A percentile compares a stretch with the other conserved stretches of the same genome.
These are phyloP conservation scores for Ustilago bromivora DNA, from an alignment of 1,284 basidiomycete genomes.

Conservation along the genomic window DNA sequence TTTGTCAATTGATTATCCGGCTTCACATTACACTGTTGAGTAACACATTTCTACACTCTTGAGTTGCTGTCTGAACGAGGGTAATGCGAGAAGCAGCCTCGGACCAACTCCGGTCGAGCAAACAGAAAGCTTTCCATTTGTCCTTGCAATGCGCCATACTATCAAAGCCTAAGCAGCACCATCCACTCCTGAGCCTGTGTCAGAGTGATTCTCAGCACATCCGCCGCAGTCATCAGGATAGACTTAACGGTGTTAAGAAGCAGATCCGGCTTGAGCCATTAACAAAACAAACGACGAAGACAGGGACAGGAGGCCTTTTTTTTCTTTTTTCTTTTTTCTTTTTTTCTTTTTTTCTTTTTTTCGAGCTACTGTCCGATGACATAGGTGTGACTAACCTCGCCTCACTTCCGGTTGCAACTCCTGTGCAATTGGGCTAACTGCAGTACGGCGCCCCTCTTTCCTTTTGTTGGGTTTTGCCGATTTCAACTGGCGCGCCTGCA, in stretches of 20 bases:
- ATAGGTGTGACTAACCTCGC: constrained; percentile 5
- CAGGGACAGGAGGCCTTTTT: not conserved
- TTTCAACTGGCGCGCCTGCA: not conserved
- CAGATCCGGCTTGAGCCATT: no score
- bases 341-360: not conserved
- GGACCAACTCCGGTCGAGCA: constrained; percentile 11
- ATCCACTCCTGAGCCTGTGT: no score
- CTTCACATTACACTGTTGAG: not conserved
- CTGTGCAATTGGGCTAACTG: not conserved
- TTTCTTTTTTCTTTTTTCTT: not conserved
- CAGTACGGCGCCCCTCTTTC: not conserved
- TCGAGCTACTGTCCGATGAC: constrained; percentile 22
- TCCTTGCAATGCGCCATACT: not conserved
- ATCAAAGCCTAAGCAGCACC: no score
- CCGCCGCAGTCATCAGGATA: no score
- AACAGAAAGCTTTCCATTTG: not conserved
- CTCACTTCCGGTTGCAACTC: not conserved
- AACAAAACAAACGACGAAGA: not conserved
- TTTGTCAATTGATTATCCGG: no score
- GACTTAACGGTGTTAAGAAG: no score
- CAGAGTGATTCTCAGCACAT: no score
- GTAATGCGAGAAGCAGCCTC: constrained; percentile 1
- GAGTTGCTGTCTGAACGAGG: not conserved
- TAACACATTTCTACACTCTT: not conserved
- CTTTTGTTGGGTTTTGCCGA: constrained; percentile 1